A percentile compares a stretch with the other conserved stretches of the same genome.
Evolutionary conservation across 495 filamentous ascomycete species (phyloP).

Genomic region (Penicillium nucicola): DNA sequence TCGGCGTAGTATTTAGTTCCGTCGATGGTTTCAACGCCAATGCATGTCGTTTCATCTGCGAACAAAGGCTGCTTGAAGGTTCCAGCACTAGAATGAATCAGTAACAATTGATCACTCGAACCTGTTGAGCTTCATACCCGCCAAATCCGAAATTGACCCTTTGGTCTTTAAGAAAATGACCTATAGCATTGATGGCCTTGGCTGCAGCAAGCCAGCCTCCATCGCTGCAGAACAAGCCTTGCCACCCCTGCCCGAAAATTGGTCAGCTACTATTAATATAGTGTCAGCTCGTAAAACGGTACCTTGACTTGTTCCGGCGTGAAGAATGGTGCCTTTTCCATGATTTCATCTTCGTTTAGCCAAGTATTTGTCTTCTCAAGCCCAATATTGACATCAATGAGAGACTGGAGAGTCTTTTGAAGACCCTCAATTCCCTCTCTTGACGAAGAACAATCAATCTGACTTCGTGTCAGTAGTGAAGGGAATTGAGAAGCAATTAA

Average conservation of each 20-base stretch:
- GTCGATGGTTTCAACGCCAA: constrained; percentile 31
- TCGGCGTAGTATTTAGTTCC: constrained; percentile 33
- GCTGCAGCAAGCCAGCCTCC: constrained; percentile 22
- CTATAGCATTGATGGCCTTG: constrained; percentile 20
- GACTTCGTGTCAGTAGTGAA: constrained; percentile 3
- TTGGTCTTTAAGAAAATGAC: constrained; percentile 5
- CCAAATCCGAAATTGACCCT: constrained; percentile 19
- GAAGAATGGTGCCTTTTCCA: constrained; percentile 6
- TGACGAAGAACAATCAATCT: constrained; percentile 21
- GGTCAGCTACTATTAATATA: background rate
- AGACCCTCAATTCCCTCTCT: constrained; percentile 12
- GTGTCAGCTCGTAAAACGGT: background rate
- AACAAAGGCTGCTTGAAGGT: constrained; percentile 15
- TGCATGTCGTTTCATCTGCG: constrained; percentile 12
- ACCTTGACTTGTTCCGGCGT: constrained; percentile 15
- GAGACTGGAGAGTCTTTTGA: constrained; percentile 8
- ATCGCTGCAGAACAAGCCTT: constrained; percentile 12
- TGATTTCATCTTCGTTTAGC: constrained; percentile 11
- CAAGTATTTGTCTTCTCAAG: constrained; percentile 14
- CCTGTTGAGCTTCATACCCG: background rate
- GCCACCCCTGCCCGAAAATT: constrained; percentile 11
- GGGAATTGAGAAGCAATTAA: background rate
- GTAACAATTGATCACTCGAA: background rate
- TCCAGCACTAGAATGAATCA: constrained; percentile 8
- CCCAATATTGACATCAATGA: constrained; percentile 13